Evolutionary conservation across 805 yeast species (phyloP).

Genomic region (Suhomyces prunicola): DNA sequence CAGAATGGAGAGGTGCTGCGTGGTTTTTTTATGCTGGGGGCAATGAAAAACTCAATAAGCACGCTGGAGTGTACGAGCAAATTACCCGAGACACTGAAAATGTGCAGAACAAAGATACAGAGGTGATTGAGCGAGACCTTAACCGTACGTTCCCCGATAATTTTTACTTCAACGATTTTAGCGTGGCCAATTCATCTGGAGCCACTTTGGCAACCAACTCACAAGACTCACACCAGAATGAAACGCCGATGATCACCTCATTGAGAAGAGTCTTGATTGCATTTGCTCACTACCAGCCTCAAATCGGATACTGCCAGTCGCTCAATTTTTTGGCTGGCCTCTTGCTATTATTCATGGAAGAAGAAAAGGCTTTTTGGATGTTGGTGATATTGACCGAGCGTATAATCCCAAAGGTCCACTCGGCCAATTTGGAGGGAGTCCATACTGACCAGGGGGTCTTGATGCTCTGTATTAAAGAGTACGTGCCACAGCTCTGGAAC

Average conservation of each 20-base stretch:
- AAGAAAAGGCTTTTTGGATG: slow-evolving; percentile 95
- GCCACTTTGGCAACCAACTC: slow-evolving; percentile 1
- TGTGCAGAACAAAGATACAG: slow-evolving; percentile 70
- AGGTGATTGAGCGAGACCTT: slow-evolving; percentile 90
- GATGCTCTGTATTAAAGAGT: slow-evolving; percentile 80
- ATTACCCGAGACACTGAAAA: slow-evolving; percentile 57
- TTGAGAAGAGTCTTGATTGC: slow-evolving; percentile 79
- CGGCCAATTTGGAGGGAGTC: slow-evolving; percentile 86
- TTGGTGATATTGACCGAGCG: slow-evolving; percentile 82
- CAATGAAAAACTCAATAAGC: slow-evolving; percentile 61
- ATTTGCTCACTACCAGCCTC: slow-evolving; percentile 81
- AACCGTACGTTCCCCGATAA: slow-evolving; percentile 96
- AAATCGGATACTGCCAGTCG: slow-evolving; percentile 94
- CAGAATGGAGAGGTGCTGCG: slow-evolving; percentile 95
- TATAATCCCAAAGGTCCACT: slow-evolving; percentile 89
- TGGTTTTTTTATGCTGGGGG: slow-evolving; percentile 97
- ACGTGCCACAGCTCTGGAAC: slow-evolving; percentile 78
- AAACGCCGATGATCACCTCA: slow-evolving; percentile 64
- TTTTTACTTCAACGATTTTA: slow-evolving; percentile 60
- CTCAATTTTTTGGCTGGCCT: slow-evolving; percentile 90
- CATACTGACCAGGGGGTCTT: slow-evolving; percentile 93
- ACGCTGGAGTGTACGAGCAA: slow-evolving; percentile 70
- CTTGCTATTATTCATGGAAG: slow-evolving; percentile 78
- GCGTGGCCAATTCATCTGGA: slow-evolving; percentile 4
- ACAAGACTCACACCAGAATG: slow-evolving; percentile 26